These are phyloP conservation scores for Moelleriella libera DNA, from an alignment of 2,329 filamentous ascomycete species.

Conservation along the genomic window DNA sequence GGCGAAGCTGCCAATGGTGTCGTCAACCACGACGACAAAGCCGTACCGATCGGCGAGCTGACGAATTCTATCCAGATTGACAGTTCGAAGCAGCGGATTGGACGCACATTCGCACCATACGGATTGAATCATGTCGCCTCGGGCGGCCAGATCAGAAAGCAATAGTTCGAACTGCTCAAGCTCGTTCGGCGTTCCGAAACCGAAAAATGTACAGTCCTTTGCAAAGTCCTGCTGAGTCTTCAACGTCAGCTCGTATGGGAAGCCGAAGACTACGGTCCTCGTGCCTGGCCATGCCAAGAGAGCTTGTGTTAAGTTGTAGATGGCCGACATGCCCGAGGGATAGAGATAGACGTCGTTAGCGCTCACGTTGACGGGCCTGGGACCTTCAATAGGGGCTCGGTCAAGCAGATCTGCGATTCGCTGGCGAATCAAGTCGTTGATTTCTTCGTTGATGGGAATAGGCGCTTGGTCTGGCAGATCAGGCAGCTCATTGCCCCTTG, in stretches of 20 bases:
- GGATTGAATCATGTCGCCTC: neutral
- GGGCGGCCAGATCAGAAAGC: neutral
- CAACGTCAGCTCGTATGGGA: neutral
- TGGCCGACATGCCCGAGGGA: neutral
- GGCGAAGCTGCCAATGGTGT: constrained; percentile 23
- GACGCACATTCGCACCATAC: neutral
- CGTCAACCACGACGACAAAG: constrained; percentile 23
- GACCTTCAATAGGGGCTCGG: neutral
- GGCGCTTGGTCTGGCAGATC: neutral
- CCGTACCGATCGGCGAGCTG: constrained; percentile 16
- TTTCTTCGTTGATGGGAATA: neutral
- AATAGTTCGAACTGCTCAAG: neutral
- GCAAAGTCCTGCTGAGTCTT: neutral
- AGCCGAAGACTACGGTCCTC: neutral
- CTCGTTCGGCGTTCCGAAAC: neutral
- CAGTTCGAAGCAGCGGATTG: constrained; percentile 10
- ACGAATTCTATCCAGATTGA: constrained; percentile 8
- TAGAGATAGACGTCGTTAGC: neutral
- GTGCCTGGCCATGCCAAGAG: neutral
- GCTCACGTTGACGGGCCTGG: neutral
- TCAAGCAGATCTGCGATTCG: neutral
- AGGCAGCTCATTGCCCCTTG: neutral
- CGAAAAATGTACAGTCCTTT: neutral
- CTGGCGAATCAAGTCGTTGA: neutral
- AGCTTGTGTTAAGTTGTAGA: neutral